Conservation (phyloP, 1,284 basidiomycete species). For the Moesziomyces aphidis region DNA sequence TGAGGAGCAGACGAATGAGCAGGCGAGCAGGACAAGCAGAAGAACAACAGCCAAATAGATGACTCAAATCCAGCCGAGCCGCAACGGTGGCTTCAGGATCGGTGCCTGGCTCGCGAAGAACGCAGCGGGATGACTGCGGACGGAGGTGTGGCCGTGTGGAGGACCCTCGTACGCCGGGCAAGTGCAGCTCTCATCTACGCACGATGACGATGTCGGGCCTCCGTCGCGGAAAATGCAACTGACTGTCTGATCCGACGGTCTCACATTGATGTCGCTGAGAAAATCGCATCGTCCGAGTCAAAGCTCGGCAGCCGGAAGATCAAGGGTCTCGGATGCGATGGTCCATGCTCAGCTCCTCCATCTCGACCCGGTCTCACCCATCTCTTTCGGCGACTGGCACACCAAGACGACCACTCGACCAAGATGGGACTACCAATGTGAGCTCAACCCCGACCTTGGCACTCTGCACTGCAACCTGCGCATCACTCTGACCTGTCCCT, state of each 20-base stretch:
- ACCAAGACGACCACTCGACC: not conserved
- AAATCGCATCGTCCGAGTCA: not conserved
- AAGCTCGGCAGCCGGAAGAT: conserved; percentile 2
- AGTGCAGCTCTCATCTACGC: not conserved
- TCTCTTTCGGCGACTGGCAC: not conserved
- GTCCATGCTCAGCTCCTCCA: conserved; percentile 6
- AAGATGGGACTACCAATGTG: conserved; percentile 47
- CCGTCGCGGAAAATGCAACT: too few species aligned
- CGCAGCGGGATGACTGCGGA: not conserved
- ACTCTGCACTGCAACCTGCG: not conserved
- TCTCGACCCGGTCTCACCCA: not conserved
- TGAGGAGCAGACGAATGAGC: not conserved
- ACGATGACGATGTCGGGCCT: not conserved
- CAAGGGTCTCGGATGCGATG: not conserved
- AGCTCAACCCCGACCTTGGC: not conserved
- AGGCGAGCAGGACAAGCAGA: not conserved
- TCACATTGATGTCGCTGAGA: not conserved
- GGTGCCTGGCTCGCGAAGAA: not conserved
- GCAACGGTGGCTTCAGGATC: not conserved
- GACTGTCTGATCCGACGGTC: too few species aligned
- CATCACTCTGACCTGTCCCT: too few species aligned
- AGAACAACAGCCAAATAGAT: not conserved
- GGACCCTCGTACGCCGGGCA: not conserved
- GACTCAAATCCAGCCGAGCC: not conserved
- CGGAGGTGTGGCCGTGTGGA: conserved; percentile 14